Percentiles rank a stretch among this genome's conserved stretches.
phyloP scores from a whole-genome alignment of 1,284 basidiomycete species.

The Phylloboletellus chloephorus region DNA sequence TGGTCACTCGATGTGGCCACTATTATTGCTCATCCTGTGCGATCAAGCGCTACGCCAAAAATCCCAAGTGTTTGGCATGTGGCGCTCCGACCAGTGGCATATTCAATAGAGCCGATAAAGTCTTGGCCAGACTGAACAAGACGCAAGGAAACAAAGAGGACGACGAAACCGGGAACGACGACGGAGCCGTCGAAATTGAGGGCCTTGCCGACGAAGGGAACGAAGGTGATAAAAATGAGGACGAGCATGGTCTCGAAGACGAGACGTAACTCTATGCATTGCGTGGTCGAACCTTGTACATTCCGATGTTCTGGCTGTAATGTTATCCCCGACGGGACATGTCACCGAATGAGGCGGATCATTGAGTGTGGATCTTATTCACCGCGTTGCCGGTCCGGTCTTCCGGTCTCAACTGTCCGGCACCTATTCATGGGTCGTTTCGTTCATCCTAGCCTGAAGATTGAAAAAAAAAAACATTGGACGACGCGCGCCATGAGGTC shows the following conservation, averaged over 20 bases:
- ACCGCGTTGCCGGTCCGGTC: slow-evolving; percentile 10
- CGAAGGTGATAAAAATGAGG: slow-evolving; percentile 21
- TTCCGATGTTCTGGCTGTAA: slow-evolving; percentile 14
- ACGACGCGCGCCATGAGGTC: slow-evolving; percentile 2
- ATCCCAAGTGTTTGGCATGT: slow-evolving; percentile 94
- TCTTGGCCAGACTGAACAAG: slow-evolving; percentile 73
- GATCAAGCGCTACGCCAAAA: slow-evolving; percentile 89
- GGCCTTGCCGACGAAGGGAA: slow-evolving; percentile 43
- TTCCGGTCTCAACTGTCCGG: slow-evolving; percentile 4
- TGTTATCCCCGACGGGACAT: slow-evolving; percentile 18
- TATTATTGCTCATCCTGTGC: slow-evolving; percentile 96
- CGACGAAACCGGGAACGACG: slow-evolving; percentile 39
- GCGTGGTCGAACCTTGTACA: slow-evolving; percentile 22
- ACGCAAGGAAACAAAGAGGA: slow-evolving; percentile 48
- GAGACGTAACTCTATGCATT: slow-evolving; percentile 30
- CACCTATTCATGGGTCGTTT: slow-evolving; percentile 5
- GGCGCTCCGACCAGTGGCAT: slow-evolving; percentile 90
- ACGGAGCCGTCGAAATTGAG: slow-evolving; percentile 53
- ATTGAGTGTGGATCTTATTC: slow-evolving; percentile 7
- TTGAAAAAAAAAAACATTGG: slow-evolving; percentile 13
- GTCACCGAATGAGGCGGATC: slow-evolving; percentile 19
- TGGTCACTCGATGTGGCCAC: slow-evolving; percentile 94
- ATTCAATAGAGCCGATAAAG: slow-evolving; percentile 86
- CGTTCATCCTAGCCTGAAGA: slow-evolving; percentile 6
- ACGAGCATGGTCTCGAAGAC: slow-evolving; percentile 34